Base-by-base conservation (phyloP, 345 rosid species). In the Syzygium grande region DNA sequence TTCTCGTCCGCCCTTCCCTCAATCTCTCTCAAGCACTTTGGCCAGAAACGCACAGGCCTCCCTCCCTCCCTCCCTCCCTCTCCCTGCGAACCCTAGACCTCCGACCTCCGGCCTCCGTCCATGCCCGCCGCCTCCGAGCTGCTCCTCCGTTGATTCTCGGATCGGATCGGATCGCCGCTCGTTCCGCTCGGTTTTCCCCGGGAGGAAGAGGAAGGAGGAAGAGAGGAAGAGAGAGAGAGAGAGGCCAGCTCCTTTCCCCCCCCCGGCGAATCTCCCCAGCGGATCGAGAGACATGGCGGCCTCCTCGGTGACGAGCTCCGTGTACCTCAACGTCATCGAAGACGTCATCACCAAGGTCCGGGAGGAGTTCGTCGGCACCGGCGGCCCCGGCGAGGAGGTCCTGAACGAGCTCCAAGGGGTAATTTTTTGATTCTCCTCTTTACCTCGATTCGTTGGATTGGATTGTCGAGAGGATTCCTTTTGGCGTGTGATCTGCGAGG, bases 401-500 rank as follows among this genome's bases (percentile, higher is more conserved):
- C 99, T 98, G 88, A 88, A 15, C 87, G 98, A 96, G 89, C 99
- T 98, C 78, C 99, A 98, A 93, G 97, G 95, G 90, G 99, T 98
- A 92, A 94, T 89, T 56, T 56, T 34, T 52, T 27, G 85, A 83
- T 86, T 46, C 43, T 89, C 58, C 55, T 59, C 63, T 63, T 25
- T 49, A 53, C 25, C 61, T 30, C 59, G 53, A 51, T 84, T 52
- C 0, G 65, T 30, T 29, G 27, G 86, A 84, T 30, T 29, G 27
- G 86, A 84, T 54, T 73, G 14, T 73, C 14, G 25, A 73, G 49
- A 34, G 80, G 21, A 73, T 73, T 34, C 23, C 23, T 49, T 73
- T 4, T 38, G 80, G 5, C 38, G 80, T 73, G 80, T 73, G 14
- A 22, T 73, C 80, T 73, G 86, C 51, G 84, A 79, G 43, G 52